Evolutionary conservation across 1,139 yeast genomes (phyloP).

Genomic region (Debaryomyces psychrophilus): DNA sequence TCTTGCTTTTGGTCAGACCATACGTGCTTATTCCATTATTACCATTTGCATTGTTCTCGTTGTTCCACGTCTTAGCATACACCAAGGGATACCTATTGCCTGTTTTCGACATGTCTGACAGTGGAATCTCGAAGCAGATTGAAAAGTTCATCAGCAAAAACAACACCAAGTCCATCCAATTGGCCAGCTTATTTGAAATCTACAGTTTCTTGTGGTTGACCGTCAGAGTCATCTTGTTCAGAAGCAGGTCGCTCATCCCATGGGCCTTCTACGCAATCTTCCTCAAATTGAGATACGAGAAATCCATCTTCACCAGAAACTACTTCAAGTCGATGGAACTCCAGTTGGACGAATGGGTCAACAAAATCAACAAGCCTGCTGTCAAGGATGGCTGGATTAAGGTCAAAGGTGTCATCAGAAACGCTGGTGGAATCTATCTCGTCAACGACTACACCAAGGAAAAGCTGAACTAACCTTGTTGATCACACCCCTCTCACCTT

Average conservation of each 20-base stretch:
- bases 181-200: constrained; percentile 75
- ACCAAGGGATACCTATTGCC: constrained; percentile 70
- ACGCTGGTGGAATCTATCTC: constrained; percentile 33
- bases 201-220: constrained; percentile 53
- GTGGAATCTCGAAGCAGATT: constrained; percentile 43
- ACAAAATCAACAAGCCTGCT: constrained; percentile 61
- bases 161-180: constrained; percentile 70
- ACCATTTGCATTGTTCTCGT: constrained; percentile 59
- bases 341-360: constrained; percentile 65
- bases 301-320: constrained; percentile 71
- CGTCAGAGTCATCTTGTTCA: constrained; percentile 60
- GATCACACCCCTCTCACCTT: not conserved
- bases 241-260: constrained; percentile 64
- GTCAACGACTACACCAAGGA: constrained; percentile 43
- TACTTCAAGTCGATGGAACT: constrained; percentile 74
- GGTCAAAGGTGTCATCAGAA: constrained; percentile 51
- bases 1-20: constrained; percentile 40
- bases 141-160: constrained; percentile 60
- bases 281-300: constrained; percentile 77
- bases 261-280: constrained; percentile 63
- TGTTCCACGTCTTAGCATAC: constrained; percentile 65
- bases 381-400: constrained; percentile 64
- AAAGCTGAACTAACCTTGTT: constrained; percentile 13
- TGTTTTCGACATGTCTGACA: constrained; percentile 52
- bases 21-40: constrained; percentile 47